phyloP scores from a whole-genome alignment of 495 filamentous ascomycete genomes.

The Trichocladium antarcticum region DNA sequence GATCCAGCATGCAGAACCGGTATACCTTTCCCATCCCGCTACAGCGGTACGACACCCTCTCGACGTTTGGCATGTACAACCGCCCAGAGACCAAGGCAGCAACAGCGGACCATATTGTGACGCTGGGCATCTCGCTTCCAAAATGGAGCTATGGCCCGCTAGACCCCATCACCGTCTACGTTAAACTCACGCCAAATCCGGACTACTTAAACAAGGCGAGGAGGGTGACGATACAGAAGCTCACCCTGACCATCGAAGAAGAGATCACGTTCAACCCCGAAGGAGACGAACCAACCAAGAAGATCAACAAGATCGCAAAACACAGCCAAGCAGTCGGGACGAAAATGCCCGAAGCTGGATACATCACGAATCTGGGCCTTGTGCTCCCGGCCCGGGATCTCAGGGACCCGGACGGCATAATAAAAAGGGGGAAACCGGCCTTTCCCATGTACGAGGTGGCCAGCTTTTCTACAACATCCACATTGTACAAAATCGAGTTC shows the following conservation, averaged over 20 bases:
- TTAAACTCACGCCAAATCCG: slow-evolving; percentile 82
- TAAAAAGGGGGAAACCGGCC: slow-evolving; percentile 70
- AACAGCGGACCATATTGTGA: slow-evolving; percentile 83
- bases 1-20: slow-evolving; percentile 71
- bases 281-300: slow-evolving; percentile 90
- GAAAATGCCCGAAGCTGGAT: slow-evolving; percentile 78
- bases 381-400: slow-evolving; percentile 87
- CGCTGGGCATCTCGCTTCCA: slow-evolving; percentile 78
- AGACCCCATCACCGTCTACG: slow-evolving; percentile 90
- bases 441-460: slow-evolving; percentile 83
- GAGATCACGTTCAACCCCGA: slow-evolving; percentile 97
- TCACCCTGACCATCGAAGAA: slow-evolving; percentile 90
- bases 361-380: slow-evolving; percentile 79
- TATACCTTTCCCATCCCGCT: slow-evolving; percentile 87
- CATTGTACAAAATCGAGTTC: slow-evolving; percentile 96
- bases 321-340: slow-evolving; percentile 70
- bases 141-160: slow-evolving; percentile 94
- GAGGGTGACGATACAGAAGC: slow-evolving; percentile 86
- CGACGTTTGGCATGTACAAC: slow-evolving; percentile 99
- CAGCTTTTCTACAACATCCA: slow-evolving; percentile 88
- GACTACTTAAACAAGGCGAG: slow-evolving; percentile 84
- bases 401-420: slow-evolving; percentile 75
- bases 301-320: slow-evolving; percentile 74
- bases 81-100: slow-evolving; percentile 77
- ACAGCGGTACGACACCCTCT: slow-evolving; percentile 86